phyloP scores from a whole-genome alignment of 495 filamentous ascomycete genomes.

The Aspergillus indologenus region DNA sequence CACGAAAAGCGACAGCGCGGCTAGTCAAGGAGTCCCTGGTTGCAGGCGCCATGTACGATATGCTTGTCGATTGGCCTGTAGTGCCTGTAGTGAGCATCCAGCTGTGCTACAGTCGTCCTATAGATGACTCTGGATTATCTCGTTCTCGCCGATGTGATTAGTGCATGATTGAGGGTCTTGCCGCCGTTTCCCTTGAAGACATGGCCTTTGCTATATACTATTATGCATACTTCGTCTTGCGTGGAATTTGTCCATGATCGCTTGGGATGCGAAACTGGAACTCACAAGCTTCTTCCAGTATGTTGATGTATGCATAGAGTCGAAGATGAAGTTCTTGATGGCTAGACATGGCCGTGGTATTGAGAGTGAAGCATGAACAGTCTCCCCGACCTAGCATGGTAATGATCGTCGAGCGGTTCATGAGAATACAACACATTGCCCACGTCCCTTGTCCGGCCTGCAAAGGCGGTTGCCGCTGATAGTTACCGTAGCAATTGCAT shows the following conservation, averaged over 20 bases:
- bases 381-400: not conserved
- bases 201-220: not conserved
- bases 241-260: too few relatives aligned
- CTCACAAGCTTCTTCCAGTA: too few relatives aligned
- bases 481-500: not conserved
- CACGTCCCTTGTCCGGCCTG: not conserved
- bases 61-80: slow-evolving; percentile 9
- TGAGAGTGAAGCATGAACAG: not conserved
- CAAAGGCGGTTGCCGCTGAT: not conserved
- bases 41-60: slow-evolving; percentile 9
- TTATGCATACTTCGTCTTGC: too few relatives aligned
- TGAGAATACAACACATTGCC: not conserved
- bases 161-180: not conserved
- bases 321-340: not conserved
- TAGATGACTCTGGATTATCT: not conserved
- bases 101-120: not conserved
- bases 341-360: not conserved
- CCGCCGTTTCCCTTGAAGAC: not conserved
- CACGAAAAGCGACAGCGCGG: slow-evolving; percentile 4
- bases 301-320: not conserved
- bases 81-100: not conserved
- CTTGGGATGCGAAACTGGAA: too few relatives aligned
- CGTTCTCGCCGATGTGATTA: not conserved
- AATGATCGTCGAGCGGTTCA: not conserved
- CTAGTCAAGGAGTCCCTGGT: slow-evolving; percentile 8